Base-by-base conservation (phyloP, 1,139 yeast species). In the Saccharomyces uvarum region DNA sequence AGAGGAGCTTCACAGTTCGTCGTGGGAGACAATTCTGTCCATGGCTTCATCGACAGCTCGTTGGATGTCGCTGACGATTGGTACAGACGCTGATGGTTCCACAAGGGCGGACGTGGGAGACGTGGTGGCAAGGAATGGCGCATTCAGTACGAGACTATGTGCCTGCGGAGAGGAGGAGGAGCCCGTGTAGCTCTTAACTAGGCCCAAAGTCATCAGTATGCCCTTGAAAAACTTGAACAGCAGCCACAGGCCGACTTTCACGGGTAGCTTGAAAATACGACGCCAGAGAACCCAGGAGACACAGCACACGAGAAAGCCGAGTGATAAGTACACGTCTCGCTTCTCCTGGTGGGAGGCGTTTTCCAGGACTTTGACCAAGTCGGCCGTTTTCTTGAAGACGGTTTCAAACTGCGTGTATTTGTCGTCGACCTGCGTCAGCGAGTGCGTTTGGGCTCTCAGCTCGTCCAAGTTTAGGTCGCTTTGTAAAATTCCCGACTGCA, bases 381-480 rank as follows among this genome's bases (percentile, higher is more conserved):
- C 74, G 47, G 81, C 81, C 14, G 83, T 79, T 51, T 77, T 78
- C 48, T 69, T 69, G 56, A 82, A 72, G 28, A 82, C 69, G 47
- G 73, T 74, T 48, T 78, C 75, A 52, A 81, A 74, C 53, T 74
- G 74, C 21, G 74, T 68, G 57, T 77, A 77, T 52, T 75, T 75
- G 47, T 79, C 81, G 53, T 79, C 76, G 59, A 80, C 70, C 13
- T 69, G 69, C 3, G 68, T 59, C 54, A 83, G 66, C 42, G 81
- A 81, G 50, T 75, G 75, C 1, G 81, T 75, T 59, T 83, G 88
- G 54, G 77, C 82, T 53, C 75, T 79, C 26, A 83, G 65, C n/a
- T 82, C 77, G 49, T 82, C 86, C 28, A 82, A 68, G 59, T 82
- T 82, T 51, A 83, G 69, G 58, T 81, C 84, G 8, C 84, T 80